Evolutionary conservation across 441 rosid genomes (phyloP), one percentile per base, ranked within the genome.

Genomic region (Macaranga tanarius): DNA sequence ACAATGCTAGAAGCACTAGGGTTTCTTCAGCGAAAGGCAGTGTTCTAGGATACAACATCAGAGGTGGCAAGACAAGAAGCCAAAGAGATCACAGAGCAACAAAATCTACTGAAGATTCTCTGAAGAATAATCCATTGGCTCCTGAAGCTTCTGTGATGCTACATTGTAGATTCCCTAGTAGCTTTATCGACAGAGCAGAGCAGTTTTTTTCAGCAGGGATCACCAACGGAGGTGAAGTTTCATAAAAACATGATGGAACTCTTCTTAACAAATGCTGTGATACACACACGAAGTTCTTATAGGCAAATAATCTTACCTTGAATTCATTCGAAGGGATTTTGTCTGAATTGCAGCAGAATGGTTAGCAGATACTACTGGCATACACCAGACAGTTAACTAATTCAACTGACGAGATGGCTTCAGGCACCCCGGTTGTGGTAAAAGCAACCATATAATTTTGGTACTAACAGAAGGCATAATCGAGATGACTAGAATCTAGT

Each of bases 181-280:
- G 80, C 80, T 87, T 91, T 79, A 79, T 91, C 59, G 83, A 87
- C 70, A 86, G 75, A 54, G 96, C 89, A 23, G 92, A 91, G 77
- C 84, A 75, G 50, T 89, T 89, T 81, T 91, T 91, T 75, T 81
- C 92, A 40, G 79, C 83, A 38, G 81, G 75, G n/a, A 63, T 50
- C n/a, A 38, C 38, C 25, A 65, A 63, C 22, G 54, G 54, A 4
- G 73, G 73, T 17, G 68, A 67, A 68, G 65, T 47, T 16, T 79
- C 61, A 78, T 59, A 47, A 48, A 73, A 25, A 11, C n/a, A 22
- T 16, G 73, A 23, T 1, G 22, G 54, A 44, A 68, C 40, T 47
- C 60, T 44, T 26, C 65, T 28, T 20, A 42, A n/a, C 47, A 34
- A 4, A 51, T 16, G 52, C 71, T 62, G 23, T 10, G n/a, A 31